These are phyloP conservation scores for Butyriboletus loyo DNA, from an alignment of 768 basidiomycete species.

Conservation along the genomic window DNA sequence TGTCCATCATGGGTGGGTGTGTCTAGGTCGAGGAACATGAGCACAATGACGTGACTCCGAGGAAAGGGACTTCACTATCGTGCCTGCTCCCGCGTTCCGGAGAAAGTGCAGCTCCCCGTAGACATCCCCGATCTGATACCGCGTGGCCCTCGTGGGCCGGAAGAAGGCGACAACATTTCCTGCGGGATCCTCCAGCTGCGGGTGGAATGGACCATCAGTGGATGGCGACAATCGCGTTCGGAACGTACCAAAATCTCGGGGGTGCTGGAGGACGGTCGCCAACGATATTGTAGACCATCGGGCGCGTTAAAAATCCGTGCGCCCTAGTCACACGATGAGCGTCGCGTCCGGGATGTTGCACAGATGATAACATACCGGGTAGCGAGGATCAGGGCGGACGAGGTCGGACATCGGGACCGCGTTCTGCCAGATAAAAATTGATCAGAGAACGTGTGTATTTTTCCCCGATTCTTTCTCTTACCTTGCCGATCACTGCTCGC, in stretches of 20 bases:
- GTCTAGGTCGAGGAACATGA: conserved; percentile 45
- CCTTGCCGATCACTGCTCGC: conserved; percentile 84
- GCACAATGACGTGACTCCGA: conserved; percentile 15
- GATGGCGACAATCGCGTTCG: conserved; percentile 5
- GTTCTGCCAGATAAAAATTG: conserved; percentile 46
- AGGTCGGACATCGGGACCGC: conserved; percentile 81
- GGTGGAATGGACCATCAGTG: conserved; percentile 6
- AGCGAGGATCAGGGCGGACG: conserved; percentile 62
- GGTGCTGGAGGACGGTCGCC: conserved; percentile 63
- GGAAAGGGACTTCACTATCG: conserved; percentile 54
- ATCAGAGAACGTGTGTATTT: conserved; percentile 19
- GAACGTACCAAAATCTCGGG: conserved; percentile 58
- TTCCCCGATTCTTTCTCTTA: conserved; percentile 30
- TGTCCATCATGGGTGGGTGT: conserved; percentile 90
- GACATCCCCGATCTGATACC: conserved; percentile 84
- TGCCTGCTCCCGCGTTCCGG: conserved; percentile 74
- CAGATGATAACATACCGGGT: conserved; percentile 46
- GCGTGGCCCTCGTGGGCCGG: conserved; percentile 71
- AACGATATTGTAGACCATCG: conserved; percentile 76
- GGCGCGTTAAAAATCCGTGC: conserved; percentile 76
- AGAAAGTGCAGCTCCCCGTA: conserved; percentile 84
- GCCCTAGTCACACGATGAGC: conserved; percentile 40
- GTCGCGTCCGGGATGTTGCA: conserved; percentile 7
- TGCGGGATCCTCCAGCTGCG: conserved; percentile 69
- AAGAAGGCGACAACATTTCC: conserved; percentile 75